Evolutionary conservation across 208 protist species (phyloP).

Genomic region (Trypanosoma theileri): DNA sequence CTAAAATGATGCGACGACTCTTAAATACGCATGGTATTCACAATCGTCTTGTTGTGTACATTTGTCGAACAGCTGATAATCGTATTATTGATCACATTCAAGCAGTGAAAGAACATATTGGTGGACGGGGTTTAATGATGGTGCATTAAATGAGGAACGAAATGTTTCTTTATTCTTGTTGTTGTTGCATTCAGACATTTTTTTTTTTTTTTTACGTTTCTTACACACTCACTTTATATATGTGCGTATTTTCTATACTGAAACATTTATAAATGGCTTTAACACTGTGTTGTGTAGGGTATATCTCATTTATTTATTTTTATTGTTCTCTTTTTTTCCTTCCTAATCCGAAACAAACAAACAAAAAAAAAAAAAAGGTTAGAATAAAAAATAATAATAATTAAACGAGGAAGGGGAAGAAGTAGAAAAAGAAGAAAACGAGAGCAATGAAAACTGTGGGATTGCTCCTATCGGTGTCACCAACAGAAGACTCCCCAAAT

Average conservation of each 20-base stretch:
- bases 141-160: constrained; percentile 46
- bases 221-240: too few species aligned
- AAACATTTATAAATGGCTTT: too few species aligned
- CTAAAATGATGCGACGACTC: constrained; percentile 90
- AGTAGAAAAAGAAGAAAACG: constrained; percentile 9
- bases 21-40: constrained; percentile 86
- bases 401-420: constrained; percentile 5
- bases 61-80: constrained; percentile 85
- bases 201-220: too few species aligned
- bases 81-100: constrained; percentile 90
- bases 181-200: constrained; percentile 5
- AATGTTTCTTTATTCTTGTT: constrained; percentile 7
- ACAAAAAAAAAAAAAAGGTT: too few species aligned
- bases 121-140: constrained; percentile 88
- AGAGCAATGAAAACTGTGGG: neutral
- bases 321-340: too few species aligned
- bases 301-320: too few species aligned
- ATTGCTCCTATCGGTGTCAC: constrained; percentile 38
- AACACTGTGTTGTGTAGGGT: too few species aligned
- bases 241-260: too few species aligned
- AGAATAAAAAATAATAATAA: too few species aligned
- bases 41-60: constrained; percentile 85
- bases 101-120: constrained; percentile 83
- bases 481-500: constrained; percentile 32
- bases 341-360: too few species aligned